Evolutionary conservation across 148 eudicot genomes (phyloP).

Genomic region (Suaeda aralocaspica): DNA sequence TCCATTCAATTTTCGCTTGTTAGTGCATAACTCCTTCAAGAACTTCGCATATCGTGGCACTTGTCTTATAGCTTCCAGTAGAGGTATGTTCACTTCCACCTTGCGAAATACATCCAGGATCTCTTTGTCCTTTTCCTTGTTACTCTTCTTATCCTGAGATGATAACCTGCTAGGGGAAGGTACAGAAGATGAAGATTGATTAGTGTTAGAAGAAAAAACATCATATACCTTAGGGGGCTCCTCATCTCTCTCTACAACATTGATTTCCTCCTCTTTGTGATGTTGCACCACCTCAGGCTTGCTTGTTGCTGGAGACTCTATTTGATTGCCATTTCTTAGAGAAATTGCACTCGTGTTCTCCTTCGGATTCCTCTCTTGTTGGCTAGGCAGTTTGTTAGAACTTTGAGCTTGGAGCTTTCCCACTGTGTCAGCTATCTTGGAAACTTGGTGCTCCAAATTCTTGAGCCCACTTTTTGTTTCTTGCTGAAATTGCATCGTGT

Average conservation of each 20-base stretch:
- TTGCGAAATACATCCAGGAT: too few relatives aligned
- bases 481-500: not conserved
- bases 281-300: too few relatives aligned
- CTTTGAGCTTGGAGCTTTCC: not conserved
- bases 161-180: too few relatives aligned
- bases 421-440: not conserved
- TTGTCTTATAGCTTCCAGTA: too few relatives aligned
- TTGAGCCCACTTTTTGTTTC: not conserved
- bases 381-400: not conserved
- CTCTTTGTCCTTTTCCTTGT: not conserved
- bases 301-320: not conserved
- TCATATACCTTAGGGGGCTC: too few relatives aligned
- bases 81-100: too few relatives aligned
- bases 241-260: not conserved
- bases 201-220: too few relatives aligned
- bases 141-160: too few relatives aligned
- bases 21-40: not conserved
- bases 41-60: not conserved
- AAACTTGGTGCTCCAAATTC: not conserved
- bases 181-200: too few relatives aligned
- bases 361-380: too few relatives aligned
- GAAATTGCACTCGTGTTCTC: not conserved
- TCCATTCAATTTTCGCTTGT: not conserved
- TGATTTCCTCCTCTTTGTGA: not conserved
- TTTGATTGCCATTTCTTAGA: not conserved